phyloP scores from a whole-genome alignment of 192 early-diverging fungal genomes.

The Paraglomus occultum region DNA sequence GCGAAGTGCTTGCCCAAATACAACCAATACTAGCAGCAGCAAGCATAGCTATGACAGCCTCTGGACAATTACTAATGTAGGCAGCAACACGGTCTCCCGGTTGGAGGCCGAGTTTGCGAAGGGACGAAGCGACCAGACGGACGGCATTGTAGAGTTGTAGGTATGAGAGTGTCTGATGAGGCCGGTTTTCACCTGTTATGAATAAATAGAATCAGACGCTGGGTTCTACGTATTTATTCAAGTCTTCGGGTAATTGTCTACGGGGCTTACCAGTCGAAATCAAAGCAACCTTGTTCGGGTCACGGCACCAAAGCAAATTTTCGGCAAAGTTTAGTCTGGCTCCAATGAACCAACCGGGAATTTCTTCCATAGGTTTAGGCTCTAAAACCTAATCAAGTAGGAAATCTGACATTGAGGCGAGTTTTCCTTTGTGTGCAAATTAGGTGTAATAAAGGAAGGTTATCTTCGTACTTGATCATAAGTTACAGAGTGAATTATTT shows the following conservation, averaged over 20 bases:
- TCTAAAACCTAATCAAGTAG: conserved; percentile 55
- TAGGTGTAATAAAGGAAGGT: too few species aligned
- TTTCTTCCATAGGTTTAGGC: conserved; percentile 72
- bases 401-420: too few species aligned
- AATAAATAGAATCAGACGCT: background rate
- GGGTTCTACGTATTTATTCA: background rate
- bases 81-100: conserved; percentile 85
- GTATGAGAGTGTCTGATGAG: conserved; percentile 55
- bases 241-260: background rate
- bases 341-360: conserved; percentile 91
- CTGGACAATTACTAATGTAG: conserved; percentile 84
- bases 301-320: conserved; percentile 67
- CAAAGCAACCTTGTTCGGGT: conserved; percentile 48
- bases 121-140: conserved; percentile 64
- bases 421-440: too few species aligned
- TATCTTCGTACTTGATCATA: conserved; percentile 10
- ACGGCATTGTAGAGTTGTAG: conserved; percentile 71
- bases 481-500: conserved; percentile 48
- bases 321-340: conserved; percentile 89
- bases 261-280: conserved; percentile 50
- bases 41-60: conserved; percentile 79
- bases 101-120: conserved; percentile 67
- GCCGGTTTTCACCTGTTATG: conserved; percentile 43
- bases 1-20: conserved; percentile 92
- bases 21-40: conserved; percentile 82